phyloP scores from a whole-genome alignment of 2,329 filamentous ascomycete species.

The Cladosporium sp. region DNA sequence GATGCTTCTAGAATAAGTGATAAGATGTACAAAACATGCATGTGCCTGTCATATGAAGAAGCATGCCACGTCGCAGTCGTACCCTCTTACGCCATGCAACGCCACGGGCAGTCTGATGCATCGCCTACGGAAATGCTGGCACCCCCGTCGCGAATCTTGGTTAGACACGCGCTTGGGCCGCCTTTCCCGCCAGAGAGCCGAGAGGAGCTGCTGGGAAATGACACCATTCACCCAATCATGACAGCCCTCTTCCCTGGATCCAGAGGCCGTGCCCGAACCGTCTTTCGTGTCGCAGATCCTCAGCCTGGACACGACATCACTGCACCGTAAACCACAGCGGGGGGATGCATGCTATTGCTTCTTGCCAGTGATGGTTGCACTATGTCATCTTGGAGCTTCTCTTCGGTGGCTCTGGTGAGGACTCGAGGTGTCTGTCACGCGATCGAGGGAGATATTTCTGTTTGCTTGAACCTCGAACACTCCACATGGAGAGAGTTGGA shows the following conservation, averaged over 20 bases:
- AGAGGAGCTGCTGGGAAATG: not conserved
- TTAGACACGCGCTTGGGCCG: not conserved
- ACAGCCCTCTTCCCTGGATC: not conserved
- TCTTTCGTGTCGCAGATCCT: not conserved
- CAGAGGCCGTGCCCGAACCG: not conserved
- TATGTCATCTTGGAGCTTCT: conserved; percentile 1
- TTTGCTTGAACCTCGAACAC: not conserved
- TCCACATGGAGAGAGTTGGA: not conserved
- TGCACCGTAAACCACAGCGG: not conserved
- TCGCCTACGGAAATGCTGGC: conserved; percentile 11
- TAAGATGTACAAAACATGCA: not conserved
- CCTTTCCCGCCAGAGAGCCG: too few species aligned
- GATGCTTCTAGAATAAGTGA: not conserved
- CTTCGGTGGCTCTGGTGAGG: not conserved
- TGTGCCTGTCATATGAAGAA: not conserved
- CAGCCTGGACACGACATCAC: conserved; percentile 13
- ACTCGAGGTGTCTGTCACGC: not conserved
- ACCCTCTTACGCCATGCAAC: not conserved
- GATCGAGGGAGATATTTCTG: not conserved
- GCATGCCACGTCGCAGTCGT: not conserved
- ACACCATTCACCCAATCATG: not conserved
- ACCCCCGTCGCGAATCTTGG: conserved; percentile 4
- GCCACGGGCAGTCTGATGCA: not conserved
- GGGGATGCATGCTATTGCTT: conserved; percentile 1
- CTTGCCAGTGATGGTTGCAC: not conserved